These are phyloP conservation scores for Coriaria nepalensis DNA, from an alignment of 306 rosid genomes.

Conservation along the genomic window DNA sequence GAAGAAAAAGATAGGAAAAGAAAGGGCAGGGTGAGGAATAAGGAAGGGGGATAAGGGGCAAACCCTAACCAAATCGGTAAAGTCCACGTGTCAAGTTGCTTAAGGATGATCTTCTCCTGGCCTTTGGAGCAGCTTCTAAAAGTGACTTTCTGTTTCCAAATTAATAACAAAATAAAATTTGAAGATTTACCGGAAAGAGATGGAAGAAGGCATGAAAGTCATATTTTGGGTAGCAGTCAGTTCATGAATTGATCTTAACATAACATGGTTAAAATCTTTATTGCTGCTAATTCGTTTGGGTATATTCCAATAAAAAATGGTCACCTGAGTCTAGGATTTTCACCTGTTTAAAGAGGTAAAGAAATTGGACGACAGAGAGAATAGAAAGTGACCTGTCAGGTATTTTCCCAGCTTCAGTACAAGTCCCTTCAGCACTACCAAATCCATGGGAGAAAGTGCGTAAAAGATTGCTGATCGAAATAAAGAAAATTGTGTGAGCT, in stretches of 20 bases:
- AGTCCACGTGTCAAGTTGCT: slow-evolving; percentile 40
- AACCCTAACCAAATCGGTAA: slow-evolving; percentile 30
- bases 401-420: slow-evolving; percentile 31
- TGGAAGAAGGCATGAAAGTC: no score
- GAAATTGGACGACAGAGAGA: slow-evolving; percentile 2
- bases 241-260: no score
- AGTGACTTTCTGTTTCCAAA: slow-evolving; percentile 18
- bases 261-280: no score
- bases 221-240: no score
- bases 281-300: no score
- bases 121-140: slow-evolving; percentile 24
- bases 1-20: background rate
- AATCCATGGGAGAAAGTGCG: slow-evolving; percentile 33
- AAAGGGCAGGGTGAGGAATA: background rate
- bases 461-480: slow-evolving; percentile 40
- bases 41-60: background rate
- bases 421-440: slow-evolving; percentile 35
- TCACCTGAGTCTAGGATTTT: no score
- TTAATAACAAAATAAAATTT: background rate
- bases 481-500: no score
- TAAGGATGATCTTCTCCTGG: slow-evolving; percentile 40
- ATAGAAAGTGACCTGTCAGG: slow-evolving; percentile 27
- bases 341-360: no score
- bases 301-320: no score
- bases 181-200: no score